Evolutionary conservation across 1,284 basidiomycete genomes (phyloP).

Genomic region (Sphaerobolus stellatus): DNA sequence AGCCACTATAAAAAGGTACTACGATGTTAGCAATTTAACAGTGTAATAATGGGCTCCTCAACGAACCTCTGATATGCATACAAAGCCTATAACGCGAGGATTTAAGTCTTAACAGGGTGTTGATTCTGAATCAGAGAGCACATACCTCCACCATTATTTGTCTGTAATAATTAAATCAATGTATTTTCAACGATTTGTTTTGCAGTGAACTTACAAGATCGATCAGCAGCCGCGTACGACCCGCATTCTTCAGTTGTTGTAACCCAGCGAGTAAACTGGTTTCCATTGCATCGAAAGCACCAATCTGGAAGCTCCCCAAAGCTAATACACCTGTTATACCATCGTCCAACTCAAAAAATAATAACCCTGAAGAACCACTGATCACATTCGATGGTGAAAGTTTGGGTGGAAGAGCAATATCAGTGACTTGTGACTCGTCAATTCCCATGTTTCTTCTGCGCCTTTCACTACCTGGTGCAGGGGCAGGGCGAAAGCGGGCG

Average conservation of each 20-base stretch:
- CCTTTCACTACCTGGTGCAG: constrained; percentile 33
- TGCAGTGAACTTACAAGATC: constrained; percentile 54
- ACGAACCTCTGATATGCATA: constrained; percentile 59
- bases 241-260: constrained; percentile 45
- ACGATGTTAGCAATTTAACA: background rate
- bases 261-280: constrained; percentile 49
- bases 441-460: constrained; percentile 50
- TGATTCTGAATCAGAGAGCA: constrained; percentile 3
- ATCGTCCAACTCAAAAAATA: constrained; percentile 56
- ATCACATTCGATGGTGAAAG: constrained; percentile 37
- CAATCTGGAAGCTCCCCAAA: constrained; percentile 57
- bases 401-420: constrained; percentile 50
- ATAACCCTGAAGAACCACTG: constrained; percentile 41
- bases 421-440: constrained; percentile 44
- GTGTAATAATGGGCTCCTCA: background rate
- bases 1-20: constrained; percentile 54
- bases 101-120: background rate
- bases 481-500: constrained; percentile 44
- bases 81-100: constrained; percentile 43
- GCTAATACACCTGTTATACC: constrained; percentile 56
- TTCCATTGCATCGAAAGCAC: constrained; percentile 42
- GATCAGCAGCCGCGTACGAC: constrained; percentile 54
- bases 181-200: too few species aligned
- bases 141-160: constrained; percentile 58
- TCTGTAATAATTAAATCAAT: constrained; percentile 35